These are phyloP conservation scores for Sphaerulina vaccinii DNA, from an alignment of 2,329 filamentous ascomycete species.

Conservation along the genomic window DNA sequence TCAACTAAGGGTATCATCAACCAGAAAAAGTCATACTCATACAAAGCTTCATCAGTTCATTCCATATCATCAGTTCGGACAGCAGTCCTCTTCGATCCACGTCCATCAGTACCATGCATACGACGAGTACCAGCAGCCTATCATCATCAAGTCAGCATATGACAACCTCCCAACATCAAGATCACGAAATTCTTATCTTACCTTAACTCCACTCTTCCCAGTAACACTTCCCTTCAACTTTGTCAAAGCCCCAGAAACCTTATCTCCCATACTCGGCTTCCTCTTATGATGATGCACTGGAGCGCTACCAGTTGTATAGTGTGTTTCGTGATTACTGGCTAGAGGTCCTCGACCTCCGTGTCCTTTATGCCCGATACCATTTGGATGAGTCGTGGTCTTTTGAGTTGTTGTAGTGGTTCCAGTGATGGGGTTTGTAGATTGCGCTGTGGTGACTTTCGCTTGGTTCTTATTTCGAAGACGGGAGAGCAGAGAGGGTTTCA, in stretches of 20 bases:
- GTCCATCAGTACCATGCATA: slow-evolving; percentile 39
- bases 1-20: no score
- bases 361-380: slow-evolving; percentile 28
- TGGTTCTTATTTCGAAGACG: slow-evolving; percentile 50
- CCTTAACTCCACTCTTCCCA: slow-evolving; percentile 68
- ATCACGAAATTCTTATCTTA: slow-evolving; percentile 32
- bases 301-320: slow-evolving; percentile 29
- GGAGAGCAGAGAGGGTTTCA: slow-evolving; percentile 55
- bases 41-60: neutral
- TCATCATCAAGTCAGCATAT: slow-evolving; percentile 10
- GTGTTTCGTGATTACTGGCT: slow-evolving; percentile 27
- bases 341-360: slow-evolving; percentile 29
- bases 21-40: no score
- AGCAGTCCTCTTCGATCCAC: slow-evolving; percentile 19
- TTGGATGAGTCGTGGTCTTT: slow-evolving; percentile 35
- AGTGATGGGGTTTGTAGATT: slow-evolving; percentile 44
- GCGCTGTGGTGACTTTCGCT: slow-evolving; percentile 44
- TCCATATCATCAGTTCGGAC: no score
- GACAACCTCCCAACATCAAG: neutral
- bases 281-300: slow-evolving; percentile 63
- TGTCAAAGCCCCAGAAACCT: slow-evolving; percentile 72
- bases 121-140: slow-evolving; percentile 38
- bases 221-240: slow-evolving; percentile 71
- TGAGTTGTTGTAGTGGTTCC: slow-evolving; percentile 41
- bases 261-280: slow-evolving; percentile 68